Conservation (phyloP, 306 rosid genomes). For the Astragalus glycyphyllos region DNA sequence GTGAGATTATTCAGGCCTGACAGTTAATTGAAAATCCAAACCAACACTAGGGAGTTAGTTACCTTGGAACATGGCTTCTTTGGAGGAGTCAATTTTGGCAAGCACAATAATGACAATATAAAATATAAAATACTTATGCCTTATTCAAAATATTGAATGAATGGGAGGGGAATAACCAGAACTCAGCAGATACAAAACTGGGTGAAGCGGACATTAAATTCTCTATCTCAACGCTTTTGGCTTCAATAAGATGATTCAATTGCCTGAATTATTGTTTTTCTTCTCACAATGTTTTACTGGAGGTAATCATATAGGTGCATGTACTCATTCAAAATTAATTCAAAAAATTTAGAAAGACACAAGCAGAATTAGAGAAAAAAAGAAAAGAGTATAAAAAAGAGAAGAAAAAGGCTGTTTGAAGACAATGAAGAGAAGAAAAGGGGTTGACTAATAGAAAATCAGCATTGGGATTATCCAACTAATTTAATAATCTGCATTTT, state of each 20-base stretch:
- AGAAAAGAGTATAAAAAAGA: no score
- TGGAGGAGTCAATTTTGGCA: conserved; percentile 26
- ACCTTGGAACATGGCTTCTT: conserved; percentile 22
- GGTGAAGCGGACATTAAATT: conserved; percentile 25
- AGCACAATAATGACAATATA: conserved; percentile 10
- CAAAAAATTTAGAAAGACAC: neutral
- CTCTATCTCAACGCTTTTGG: neutral
- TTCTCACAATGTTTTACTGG: conserved; percentile 5
- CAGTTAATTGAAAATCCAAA: conserved; percentile 7
- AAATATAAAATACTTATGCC: conserved; percentile 11
- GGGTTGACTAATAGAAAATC: conserved; percentile 8
- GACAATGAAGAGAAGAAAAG: conserved; percentile 25
- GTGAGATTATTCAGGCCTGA: neutral
- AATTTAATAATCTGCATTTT: conserved; percentile 33
- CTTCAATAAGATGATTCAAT: conserved; percentile 20
- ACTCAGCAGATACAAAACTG: conserved; percentile 5
- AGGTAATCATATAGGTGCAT: neutral
- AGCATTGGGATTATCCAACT: conserved; percentile 8
- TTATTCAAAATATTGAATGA: conserved; percentile 13
- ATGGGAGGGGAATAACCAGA: neutral
- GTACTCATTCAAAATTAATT: conserved; percentile 2
- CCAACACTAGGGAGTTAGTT: neutral
- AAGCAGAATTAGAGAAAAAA: neutral
- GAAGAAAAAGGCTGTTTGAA: neutral
- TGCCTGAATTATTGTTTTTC: conserved; percentile 3